Percentiles rank a stretch among this genome's conserved stretches.
phyloP scores from a whole-genome alignment of 805 yeast genomes.

The Teunomyces cretensis region DNA sequence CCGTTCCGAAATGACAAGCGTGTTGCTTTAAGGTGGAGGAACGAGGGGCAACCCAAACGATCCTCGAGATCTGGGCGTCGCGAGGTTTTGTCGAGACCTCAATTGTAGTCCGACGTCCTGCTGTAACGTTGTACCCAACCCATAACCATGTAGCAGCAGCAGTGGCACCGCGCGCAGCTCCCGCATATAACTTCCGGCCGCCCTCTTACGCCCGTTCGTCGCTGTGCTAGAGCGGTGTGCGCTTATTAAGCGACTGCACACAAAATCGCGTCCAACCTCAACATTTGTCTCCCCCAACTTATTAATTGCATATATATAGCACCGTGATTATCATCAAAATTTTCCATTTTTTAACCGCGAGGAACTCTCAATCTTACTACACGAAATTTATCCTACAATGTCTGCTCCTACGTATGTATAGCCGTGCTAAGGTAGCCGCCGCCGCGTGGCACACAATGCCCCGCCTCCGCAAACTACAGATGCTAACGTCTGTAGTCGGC shows the following conservation, averaged over 20 bases:
- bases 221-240: background rate
- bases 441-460: too few relatives aligned
- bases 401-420: conserved; percentile 46
- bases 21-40: too few relatives aligned
- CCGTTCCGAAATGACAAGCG: too few relatives aligned
- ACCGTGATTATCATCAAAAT: background rate
- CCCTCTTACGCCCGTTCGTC: background rate
- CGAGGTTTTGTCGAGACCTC: too few relatives aligned
- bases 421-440: too few relatives aligned
- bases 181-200: background rate
- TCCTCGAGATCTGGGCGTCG: too few relatives aligned
- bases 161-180: too few relatives aligned
- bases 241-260: conserved; percentile 4
- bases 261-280: background rate
- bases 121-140: too few relatives aligned
- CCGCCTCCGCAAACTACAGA: background rate
- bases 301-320: background rate
- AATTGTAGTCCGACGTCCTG: too few relatives aligned
- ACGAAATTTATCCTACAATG: conserved; percentile 10
- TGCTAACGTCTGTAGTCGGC: conserved; percentile 11
- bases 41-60: too few relatives aligned
- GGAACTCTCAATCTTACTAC: conserved; percentile 3
- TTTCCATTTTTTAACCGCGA: background rate
- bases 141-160: too few relatives aligned
- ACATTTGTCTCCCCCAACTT: background rate